Conservation (phyloP, 805 yeast species). For the Metschnikowia henanensis region DNA sequence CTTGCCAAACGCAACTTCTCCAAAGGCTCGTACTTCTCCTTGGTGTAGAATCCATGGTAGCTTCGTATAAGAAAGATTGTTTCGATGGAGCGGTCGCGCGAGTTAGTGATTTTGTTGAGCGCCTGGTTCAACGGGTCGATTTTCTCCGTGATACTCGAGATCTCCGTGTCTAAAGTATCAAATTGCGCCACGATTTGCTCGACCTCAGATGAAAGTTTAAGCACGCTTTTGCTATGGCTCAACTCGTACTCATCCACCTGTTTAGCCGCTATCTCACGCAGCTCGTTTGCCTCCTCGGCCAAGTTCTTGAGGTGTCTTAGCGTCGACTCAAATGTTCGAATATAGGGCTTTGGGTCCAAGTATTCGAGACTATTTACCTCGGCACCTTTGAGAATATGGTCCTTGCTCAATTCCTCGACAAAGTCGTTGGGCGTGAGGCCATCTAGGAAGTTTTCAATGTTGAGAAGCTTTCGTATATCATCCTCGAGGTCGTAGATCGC, state of each 20-base stretch:
- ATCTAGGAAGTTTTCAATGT: slow-evolving; percentile 61
- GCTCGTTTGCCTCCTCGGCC: slow-evolving; percentile 51
- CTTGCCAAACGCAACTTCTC: slow-evolving; percentile 54
- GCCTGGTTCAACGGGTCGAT: slow-evolving; percentile 72
- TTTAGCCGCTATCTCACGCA: slow-evolving; percentile 51
- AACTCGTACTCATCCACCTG: slow-evolving; percentile 63
- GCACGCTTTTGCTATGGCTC: slow-evolving; percentile 65
- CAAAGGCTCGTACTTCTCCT: slow-evolving; percentile 54
- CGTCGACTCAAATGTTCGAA: slow-evolving; percentile 88
- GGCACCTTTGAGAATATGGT: slow-evolving; percentile 53
- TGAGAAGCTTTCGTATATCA: slow-evolving; percentile 54
- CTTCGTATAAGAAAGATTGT: slow-evolving; percentile 74
- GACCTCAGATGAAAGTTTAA: slow-evolving; percentile 51
- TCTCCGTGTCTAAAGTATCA: slow-evolving; percentile 48
- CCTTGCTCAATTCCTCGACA: slow-evolving; percentile 74
- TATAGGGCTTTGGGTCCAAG: slow-evolving; percentile 92
- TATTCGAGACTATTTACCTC: slow-evolving; percentile 52
- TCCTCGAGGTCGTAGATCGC: slow-evolving; percentile 63
- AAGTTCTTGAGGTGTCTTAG: slow-evolving; percentile 67
- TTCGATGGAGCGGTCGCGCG: slow-evolving; percentile 70
- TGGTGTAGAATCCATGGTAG: slow-evolving; percentile 73
- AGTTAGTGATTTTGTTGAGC: slow-evolving; percentile 63
- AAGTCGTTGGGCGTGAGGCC: slow-evolving; percentile 77
- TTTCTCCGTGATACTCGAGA: slow-evolving; percentile 55
- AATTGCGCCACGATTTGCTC: slow-evolving; percentile 48